Conservation (phyloP, 805 yeast species). For the Clavispora carvajalis region DNA sequence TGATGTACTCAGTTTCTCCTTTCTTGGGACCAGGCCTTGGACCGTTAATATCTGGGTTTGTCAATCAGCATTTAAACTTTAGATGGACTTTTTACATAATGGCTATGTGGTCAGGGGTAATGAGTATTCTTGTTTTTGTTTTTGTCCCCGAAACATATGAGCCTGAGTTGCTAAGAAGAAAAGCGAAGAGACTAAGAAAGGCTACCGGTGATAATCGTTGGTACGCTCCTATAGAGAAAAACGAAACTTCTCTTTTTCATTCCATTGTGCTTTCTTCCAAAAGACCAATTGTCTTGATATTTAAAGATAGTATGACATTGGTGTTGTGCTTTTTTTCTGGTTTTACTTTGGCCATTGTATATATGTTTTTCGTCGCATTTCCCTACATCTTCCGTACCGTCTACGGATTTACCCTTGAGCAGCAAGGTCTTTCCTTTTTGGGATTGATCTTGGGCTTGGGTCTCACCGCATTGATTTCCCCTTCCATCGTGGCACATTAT, state of each 20-base stretch:
- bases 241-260: constrained; percentile 10
- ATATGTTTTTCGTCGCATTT: constrained; percentile 14
- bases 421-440: constrained; percentile 10
- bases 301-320: constrained; percentile 24
- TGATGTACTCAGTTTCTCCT: constrained; percentile 24
- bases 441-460: constrained; percentile 11
- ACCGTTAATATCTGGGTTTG: constrained; percentile 25
- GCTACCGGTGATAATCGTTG: constrained; percentile 31
- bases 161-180: constrained; percentile 20
- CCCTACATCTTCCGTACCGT: constrained; percentile 12
- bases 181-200: constrained; percentile 23
- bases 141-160: constrained; percentile 28
- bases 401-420: constrained; percentile 6
- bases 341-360: constrained; percentile 14
- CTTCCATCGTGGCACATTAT: constrained; percentile 4
- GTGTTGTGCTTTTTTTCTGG: constrained; percentile 19
- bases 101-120: constrained; percentile 21
- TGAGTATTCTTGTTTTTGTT: constrained; percentile 14
- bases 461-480: constrained; percentile 7
- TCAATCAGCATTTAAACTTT: constrained; percentile 15
- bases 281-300: constrained; percentile 22
- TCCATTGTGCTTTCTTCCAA: constrained; percentile 17
- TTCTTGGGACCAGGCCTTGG: constrained; percentile 29
- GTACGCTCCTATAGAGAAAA: constrained; percentile 38
- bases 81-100: constrained; percentile 25